Conservation (phyloP, 208 protist genomes). For the Angomonas deanei region DNA sequence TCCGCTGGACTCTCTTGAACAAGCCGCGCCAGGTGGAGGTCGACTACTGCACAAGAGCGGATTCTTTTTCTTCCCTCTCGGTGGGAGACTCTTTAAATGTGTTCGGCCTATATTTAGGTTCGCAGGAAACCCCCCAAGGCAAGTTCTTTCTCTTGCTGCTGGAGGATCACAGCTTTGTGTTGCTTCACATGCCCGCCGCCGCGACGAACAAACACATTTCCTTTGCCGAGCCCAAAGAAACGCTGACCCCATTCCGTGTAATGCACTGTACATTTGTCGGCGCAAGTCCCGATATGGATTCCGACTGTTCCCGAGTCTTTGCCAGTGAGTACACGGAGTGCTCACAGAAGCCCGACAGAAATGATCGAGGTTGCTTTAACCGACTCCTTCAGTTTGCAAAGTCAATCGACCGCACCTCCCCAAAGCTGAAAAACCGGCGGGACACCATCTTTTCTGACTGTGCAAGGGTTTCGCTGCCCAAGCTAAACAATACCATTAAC, state of each 20-base stretch:
- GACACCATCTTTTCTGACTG: not conserved
- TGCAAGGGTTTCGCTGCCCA: not conserved
- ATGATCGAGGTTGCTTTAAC: not conserved
- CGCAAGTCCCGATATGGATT: conserved; percentile 36
- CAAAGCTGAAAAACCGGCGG: not conserved
- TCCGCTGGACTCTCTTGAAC: conserved; percentile 24
- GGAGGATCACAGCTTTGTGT: conserved; percentile 28
- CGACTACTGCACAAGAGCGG: conserved; percentile 5
- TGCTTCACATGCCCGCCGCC: conserved; percentile 57
- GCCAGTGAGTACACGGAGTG: conserved; percentile 65
- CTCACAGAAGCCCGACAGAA: conserved; percentile 1
- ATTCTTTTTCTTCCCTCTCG: not conserved
- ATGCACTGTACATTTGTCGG: conserved; percentile 59
- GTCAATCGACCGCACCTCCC: not conserved
- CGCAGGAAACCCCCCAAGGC: conserved; percentile 20
- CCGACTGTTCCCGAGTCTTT: conserved; percentile 59
- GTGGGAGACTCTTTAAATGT: conserved; percentile 42
- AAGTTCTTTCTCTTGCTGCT: conserved; percentile 34
- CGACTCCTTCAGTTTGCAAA: not conserved
- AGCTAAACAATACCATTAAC: not conserved
- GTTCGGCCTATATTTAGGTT: conserved; percentile 46
- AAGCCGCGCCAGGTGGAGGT: not conserved
- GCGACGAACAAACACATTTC: conserved; percentile 27
- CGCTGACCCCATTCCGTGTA: conserved; percentile 30
- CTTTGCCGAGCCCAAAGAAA: conserved; percentile 22